Conservation (phyloP, 331 rosid species). For the Quercus tomentella region DNA sequence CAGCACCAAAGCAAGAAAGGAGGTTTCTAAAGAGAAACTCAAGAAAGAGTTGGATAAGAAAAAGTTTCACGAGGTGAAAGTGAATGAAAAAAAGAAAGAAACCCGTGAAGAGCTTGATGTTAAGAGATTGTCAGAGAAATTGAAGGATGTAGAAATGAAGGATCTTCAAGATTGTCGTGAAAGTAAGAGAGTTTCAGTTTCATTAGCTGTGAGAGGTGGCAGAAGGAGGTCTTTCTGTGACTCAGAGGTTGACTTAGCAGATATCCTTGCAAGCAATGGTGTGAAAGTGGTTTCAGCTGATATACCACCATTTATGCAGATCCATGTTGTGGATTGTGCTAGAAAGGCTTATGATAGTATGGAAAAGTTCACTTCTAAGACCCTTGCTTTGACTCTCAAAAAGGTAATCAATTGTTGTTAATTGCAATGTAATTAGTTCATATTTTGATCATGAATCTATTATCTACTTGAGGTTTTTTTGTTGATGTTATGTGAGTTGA, state of each 20-base stretch:
- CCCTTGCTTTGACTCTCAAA: slow-evolving; percentile 80
- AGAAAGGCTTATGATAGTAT: slow-evolving; percentile 67
- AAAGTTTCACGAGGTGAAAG: slow-evolving; percentile 29
- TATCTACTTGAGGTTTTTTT: background rate
- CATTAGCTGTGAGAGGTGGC: slow-evolving; percentile 32
- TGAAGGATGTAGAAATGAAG: slow-evolving; percentile 25
- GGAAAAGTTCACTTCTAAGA: slow-evolving; percentile 84
- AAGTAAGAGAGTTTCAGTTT: slow-evolving; percentile 39
- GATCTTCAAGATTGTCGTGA: slow-evolving; percentile 2
- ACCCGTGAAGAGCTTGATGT: slow-evolving; percentile 11
- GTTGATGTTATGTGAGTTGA: slow-evolving; percentile 6
- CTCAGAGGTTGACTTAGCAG: slow-evolving; percentile 48
- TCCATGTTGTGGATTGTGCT: slow-evolving; percentile 85
- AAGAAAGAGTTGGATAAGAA: slow-evolving; percentile 37
- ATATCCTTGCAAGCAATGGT: slow-evolving; percentile 70
- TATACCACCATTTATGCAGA: slow-evolving; percentile 99
- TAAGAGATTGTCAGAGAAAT: slow-evolving; percentile 20
- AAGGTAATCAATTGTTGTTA: slow-evolving; percentile 45
- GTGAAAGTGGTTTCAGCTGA: slow-evolving; percentile 75
- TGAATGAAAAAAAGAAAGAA: slow-evolving; percentile 26
- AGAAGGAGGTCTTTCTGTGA: slow-evolving; percentile 65
- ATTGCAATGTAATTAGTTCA: background rate
- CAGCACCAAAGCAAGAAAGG: slow-evolving; percentile 10
- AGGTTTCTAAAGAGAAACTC: slow-evolving; percentile 30
- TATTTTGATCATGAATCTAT: background rate